Percentiles rank a stretch among this genome's conserved stretches.
phyloP scores from a whole-genome alignment of 2,329 filamentous ascomycete species.

The Phialocephala sp. region DNA sequence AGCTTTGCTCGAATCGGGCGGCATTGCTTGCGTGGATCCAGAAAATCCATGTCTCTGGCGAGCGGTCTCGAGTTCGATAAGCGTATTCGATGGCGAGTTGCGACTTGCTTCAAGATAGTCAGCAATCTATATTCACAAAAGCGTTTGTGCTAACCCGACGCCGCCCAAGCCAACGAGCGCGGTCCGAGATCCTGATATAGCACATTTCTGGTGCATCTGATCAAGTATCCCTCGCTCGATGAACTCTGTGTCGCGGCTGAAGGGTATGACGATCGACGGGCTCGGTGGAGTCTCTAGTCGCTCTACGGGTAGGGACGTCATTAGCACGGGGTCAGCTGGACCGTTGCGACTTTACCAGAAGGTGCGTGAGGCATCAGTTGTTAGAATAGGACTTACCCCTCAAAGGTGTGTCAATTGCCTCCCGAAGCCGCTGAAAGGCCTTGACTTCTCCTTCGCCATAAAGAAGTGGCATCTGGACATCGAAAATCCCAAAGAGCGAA shows the following conservation, averaged over 20 bases:
- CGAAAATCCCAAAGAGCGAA: slow-evolving; percentile 46
- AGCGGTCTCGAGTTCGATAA: slow-evolving; percentile 38
- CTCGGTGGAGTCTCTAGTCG: slow-evolving; percentile 33
- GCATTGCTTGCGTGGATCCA: slow-evolving; percentile 47
- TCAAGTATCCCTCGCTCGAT: slow-evolving; percentile 33
- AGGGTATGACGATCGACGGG: slow-evolving; percentile 32
- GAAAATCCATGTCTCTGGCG: slow-evolving; percentile 43
- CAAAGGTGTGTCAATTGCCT: slow-evolving; percentile 41
- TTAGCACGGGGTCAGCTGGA: slow-evolving; percentile 32
- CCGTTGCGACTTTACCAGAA: slow-evolving; percentile 32
- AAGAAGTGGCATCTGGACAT: slow-evolving; percentile 50
- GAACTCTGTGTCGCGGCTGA: slow-evolving; percentile 32
- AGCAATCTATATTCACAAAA: slow-evolving; percentile 20
- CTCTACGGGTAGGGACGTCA: slow-evolving; percentile 25
- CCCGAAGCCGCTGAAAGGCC: slow-evolving; percentile 44
- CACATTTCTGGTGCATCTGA: slow-evolving; percentile 39
- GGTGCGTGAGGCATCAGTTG: slow-evolving; percentile 15
- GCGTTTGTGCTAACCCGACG: slow-evolving; percentile 31
- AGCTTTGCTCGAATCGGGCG: slow-evolving; percentile 45
- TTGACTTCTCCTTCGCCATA: slow-evolving; percentile 46
- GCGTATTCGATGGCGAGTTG: slow-evolving; percentile 48
- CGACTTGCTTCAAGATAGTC: slow-evolving; percentile 43
- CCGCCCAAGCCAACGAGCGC: slow-evolving; percentile 35
- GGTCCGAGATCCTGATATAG: slow-evolving; percentile 29
- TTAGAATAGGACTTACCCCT: slow-evolving; percentile 16